These are phyloP conservation scores for Tricholoma furcatifolium DNA, from an alignment of 768 basidiomycete genomes.

Conservation along the genomic window DNA sequence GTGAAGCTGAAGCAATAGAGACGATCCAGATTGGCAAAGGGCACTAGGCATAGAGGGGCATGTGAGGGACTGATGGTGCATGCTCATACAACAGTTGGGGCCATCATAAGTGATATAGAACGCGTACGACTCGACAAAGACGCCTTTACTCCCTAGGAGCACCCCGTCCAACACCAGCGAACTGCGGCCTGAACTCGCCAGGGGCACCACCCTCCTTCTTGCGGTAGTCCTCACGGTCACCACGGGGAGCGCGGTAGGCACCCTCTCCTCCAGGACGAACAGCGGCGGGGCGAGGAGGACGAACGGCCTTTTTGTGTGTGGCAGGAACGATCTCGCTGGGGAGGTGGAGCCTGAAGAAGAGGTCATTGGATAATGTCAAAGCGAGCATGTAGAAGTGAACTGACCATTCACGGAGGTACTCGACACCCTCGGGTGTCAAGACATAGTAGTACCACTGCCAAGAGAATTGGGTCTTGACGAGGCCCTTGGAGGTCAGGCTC, in stretches of 20 bases:
- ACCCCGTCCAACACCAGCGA: slow-evolving; percentile 87
- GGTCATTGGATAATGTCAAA: neutral
- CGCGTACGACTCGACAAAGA: slow-evolving; percentile 13
- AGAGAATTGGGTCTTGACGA: slow-evolving; percentile 98
- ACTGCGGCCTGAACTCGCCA: slow-evolving; percentile 87
- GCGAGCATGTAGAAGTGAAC: slow-evolving; percentile 15
- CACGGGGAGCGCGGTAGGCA: slow-evolving; percentile 86
- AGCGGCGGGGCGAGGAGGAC: slow-evolving; percentile 79
- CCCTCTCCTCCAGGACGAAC: slow-evolving; percentile 72
- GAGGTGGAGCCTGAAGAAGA: slow-evolving; percentile 79
- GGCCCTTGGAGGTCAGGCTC: slow-evolving; percentile 71
- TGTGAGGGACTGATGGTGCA: slow-evolving; percentile 16
- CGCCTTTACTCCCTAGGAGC: slow-evolving; percentile 63
- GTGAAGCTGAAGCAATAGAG: neutral
- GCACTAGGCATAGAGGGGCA: slow-evolving; percentile 9
- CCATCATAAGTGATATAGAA: slow-evolving; percentile 19
- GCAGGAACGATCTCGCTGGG: slow-evolving; percentile 94
- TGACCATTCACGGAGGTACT: slow-evolving; percentile 91
- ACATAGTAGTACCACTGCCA: slow-evolving; percentile 99
- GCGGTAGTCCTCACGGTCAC: slow-evolving; percentile 88
- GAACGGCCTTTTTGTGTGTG: slow-evolving; percentile 96
- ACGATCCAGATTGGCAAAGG: neutral
- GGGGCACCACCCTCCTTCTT: slow-evolving; percentile 90
- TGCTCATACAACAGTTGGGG: slow-evolving; percentile 26
- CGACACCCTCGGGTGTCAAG: slow-evolving; percentile 95